A percentile compares a stretch with the other conserved stretches of the same genome.
These are phyloP conservation scores for Teunomyces funiuensis DNA, from an alignment of 805 yeast species.

Conservation along the genomic window DNA sequence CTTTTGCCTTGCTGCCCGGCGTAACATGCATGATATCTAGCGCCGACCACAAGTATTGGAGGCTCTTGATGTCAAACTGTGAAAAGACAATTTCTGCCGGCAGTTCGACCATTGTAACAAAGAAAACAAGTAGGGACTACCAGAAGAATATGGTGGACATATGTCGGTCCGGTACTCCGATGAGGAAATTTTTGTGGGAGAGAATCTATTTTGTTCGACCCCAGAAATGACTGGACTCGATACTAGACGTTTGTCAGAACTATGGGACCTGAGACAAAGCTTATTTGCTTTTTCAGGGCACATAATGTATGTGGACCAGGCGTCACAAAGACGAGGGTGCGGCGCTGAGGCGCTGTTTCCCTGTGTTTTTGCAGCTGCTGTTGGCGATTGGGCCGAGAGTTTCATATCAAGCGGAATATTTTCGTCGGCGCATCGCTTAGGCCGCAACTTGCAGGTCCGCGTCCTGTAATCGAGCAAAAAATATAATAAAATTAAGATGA, in stretches of 20 bases:
- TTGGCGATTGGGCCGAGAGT: not conserved
- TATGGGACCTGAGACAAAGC: too few species aligned
- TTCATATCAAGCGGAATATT: not conserved
- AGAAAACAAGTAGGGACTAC: not conserved
- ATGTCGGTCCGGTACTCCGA: too few species aligned
- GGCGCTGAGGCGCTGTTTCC: too few species aligned
- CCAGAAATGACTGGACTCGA: too few species aligned
- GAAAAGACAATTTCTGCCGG: slow-evolving; percentile 5
- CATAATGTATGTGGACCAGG: too few species aligned
- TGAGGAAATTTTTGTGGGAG: too few species aligned
- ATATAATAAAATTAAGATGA: not conserved
- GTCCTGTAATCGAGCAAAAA: not conserved
- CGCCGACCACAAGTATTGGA: slow-evolving; percentile 9
- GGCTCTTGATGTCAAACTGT: slow-evolving; percentile 6
- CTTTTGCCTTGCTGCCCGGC: not conserved
- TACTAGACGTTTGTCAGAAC: too few species aligned
- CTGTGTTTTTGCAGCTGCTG: not conserved
- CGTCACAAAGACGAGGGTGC: too few species aligned
- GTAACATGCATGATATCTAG: slow-evolving; percentile 8
- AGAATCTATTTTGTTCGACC: too few species aligned
- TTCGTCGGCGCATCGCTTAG: not conserved
- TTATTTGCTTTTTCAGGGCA: too few species aligned
- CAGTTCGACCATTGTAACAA: not conserved
- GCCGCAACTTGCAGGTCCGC: not conserved
- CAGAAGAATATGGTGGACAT: not conserved